Evolutionary conservation across 805 yeast genomes (phyloP).

Genomic region (Cyberlindnera mississippiensis): DNA sequence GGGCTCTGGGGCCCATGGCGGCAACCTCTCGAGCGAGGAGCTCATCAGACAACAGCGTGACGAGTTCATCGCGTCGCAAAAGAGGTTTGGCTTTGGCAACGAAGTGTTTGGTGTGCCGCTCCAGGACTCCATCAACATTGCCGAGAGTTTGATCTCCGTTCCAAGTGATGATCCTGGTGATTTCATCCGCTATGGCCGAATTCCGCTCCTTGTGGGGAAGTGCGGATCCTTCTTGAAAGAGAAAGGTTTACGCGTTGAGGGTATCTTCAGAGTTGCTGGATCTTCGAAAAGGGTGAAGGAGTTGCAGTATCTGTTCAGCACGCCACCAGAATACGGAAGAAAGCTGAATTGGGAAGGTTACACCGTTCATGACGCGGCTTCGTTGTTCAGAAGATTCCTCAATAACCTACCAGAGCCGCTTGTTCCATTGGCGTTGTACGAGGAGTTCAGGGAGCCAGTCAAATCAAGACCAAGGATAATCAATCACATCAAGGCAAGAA

Average conservation of each 20-base stretch:
- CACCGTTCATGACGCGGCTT: constrained; percentile 96
- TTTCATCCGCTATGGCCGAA: constrained; percentile 75
- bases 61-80: constrained; percentile 31
- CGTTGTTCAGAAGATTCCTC: constrained; percentile 77
- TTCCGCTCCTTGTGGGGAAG: constrained; percentile 93
- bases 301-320: constrained; percentile 75
- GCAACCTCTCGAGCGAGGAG: constrained; percentile 14
- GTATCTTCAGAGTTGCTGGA: constrained; percentile 92
- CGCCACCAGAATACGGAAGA: constrained; percentile 88
- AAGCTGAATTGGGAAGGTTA: constrained; percentile 85
- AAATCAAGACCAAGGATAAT: constrained; percentile 58
- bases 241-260: constrained; percentile 76
- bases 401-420: constrained; percentile 91
- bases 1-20: constrained; percentile 3
- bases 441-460: constrained; percentile 74
- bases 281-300: constrained; percentile 84
- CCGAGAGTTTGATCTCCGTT: constrained; percentile 72
- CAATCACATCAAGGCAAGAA: constrained; percentile 60
- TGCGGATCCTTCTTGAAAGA: constrained; percentile 85
- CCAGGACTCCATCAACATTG: constrained; percentile 63
- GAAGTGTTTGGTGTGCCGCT: constrained; percentile 79
- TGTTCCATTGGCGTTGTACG: constrained; percentile 74
- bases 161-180: constrained; percentile 54
- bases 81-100: constrained; percentile 36
- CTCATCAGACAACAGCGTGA: constrained; percentile 34